These are phyloP conservation scores for Rutidosis leptorrhynchoides DNA, from an alignment of 129 eudicot species.

Conservation along the genomic window DNA sequence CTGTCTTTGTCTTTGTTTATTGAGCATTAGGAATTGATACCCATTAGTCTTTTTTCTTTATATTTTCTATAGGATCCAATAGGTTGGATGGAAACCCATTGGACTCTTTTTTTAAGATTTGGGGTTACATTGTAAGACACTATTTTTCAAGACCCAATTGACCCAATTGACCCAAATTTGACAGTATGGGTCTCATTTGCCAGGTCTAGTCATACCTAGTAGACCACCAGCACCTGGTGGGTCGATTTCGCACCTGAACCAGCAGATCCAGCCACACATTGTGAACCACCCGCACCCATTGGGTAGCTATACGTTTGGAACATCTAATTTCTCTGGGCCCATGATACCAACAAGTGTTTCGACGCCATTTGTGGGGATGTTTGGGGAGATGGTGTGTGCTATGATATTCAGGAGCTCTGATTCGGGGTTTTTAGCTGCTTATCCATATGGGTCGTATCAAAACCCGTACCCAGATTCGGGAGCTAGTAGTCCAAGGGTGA, in stretches of 20 bases:
- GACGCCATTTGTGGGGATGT: slow-evolving; percentile 58
- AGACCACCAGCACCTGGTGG: slow-evolving; percentile 63
- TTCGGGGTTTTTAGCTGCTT: slow-evolving; percentile 34
- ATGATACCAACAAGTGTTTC: slow-evolving; percentile 35
- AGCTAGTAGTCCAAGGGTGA: slow-evolving; percentile 46
- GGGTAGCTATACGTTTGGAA: slow-evolving; percentile 36
- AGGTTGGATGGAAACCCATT: no score
- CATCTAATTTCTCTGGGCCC: slow-evolving; percentile 29
- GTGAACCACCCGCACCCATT: slow-evolving; percentile 44
- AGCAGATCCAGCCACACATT: slow-evolving; percentile 39
- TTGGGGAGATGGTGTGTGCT: slow-evolving; percentile 66
- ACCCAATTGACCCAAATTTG: no score
- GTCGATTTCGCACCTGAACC: slow-evolving; percentile 31
- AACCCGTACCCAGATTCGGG: slow-evolving; percentile 34
- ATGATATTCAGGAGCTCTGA: slow-evolving; percentile 55
- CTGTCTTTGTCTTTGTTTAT: no score
- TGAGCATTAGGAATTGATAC: no score
- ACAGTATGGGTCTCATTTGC: no score
- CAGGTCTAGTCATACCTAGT: slow-evolving; percentile 52
- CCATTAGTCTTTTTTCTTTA: no score
- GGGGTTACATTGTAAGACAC: no score
- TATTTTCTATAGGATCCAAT: no score
- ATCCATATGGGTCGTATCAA: slow-evolving; percentile 36
- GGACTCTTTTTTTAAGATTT: no score
- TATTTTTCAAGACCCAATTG: no score